Conservation (phyloP, 179 eudicot genomes). For the Camellia oleifera region DNA sequence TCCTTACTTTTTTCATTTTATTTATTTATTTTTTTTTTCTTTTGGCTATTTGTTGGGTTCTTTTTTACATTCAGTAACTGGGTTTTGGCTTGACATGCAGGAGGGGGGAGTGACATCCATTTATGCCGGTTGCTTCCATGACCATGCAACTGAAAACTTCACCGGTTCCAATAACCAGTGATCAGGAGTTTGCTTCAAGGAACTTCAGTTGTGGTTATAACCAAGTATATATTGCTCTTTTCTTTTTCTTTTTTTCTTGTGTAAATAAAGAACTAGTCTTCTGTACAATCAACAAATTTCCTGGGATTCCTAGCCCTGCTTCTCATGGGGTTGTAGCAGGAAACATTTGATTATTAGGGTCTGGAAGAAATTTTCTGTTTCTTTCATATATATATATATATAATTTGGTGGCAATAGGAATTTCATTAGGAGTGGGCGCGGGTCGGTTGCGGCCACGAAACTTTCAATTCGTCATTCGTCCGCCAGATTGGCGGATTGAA, state of each 20-base stretch:
- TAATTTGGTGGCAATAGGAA: neutral
- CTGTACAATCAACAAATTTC: neutral
- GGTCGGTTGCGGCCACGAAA: no score
- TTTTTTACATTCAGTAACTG: neutral
- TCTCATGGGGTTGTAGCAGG: neutral
- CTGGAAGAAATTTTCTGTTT: neutral
- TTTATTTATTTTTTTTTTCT: no score
- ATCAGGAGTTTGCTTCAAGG: slow-evolving; percentile 3
- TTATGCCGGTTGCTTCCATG: slow-evolving; percentile 10
- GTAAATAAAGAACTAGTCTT: slow-evolving; percentile 14
- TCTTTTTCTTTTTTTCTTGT: neutral
- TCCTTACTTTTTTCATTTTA: neutral
- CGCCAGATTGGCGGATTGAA: no score
- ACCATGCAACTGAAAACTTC: neutral
- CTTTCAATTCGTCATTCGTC: no score
- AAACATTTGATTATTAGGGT: slow-evolving; percentile 5
- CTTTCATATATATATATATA: neutral
- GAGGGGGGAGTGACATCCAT: slow-evolving; percentile 10
- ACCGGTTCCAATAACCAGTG: neutral
- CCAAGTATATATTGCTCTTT: slow-evolving; percentile 1
- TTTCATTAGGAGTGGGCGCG: no score
- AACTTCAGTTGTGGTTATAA: neutral
- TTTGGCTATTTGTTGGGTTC: neutral
- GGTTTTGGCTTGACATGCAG: slow-evolving; percentile 11
- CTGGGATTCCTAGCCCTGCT: slow-evolving; percentile 2